A percentile compares a stretch with the other conserved stretches of the same genome.
These are phyloP conservation scores for Stentor coeruleus DNA, from an alignment of 73 alveolate species.

Conservation along the genomic window DNA sequence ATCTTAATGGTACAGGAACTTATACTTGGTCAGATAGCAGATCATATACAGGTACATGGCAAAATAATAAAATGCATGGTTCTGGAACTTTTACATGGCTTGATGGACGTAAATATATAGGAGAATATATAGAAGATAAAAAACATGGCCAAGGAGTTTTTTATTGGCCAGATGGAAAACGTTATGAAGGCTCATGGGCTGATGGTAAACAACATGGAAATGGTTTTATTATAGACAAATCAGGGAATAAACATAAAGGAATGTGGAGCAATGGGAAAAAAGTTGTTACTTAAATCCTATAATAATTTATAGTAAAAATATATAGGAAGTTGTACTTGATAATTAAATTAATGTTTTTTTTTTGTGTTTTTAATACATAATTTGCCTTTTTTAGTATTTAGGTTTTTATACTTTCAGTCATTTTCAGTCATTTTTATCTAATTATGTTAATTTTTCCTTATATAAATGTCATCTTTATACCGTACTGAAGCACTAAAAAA, in stretches of 20 bases:
- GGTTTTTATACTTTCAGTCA: no score
- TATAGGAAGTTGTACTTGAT: no score
- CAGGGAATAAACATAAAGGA: no score
- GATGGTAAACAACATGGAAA: conserved; percentile 35
- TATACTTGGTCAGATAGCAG: conserved; percentile 38
- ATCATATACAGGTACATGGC: conserved; percentile 39
- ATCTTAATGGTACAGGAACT: conserved; percentile 43
- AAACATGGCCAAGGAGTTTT: conserved; percentile 41
- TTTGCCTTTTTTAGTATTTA: no score
- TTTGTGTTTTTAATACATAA: no score
- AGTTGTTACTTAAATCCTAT: no score
- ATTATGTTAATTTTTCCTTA: no score
- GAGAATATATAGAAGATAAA: conserved; percentile 34
- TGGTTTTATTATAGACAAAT: no score
- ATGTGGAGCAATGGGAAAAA: no score
- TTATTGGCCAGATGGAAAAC: conserved; percentile 36
- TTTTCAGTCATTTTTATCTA: no score
- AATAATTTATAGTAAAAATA: no score
- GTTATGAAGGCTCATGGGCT: conserved; percentile 30
- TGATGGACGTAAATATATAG: conserved; percentile 43
- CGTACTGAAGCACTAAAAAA: conserved; percentile 3
- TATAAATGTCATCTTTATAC: background rate
- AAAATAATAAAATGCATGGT: conserved; percentile 41
- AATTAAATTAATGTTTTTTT: no score
- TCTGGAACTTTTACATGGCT: conserved; percentile 33